Conservation (phyloP, 192 early-diverging fungal species). For the Funneliformis geosporum region DNA sequence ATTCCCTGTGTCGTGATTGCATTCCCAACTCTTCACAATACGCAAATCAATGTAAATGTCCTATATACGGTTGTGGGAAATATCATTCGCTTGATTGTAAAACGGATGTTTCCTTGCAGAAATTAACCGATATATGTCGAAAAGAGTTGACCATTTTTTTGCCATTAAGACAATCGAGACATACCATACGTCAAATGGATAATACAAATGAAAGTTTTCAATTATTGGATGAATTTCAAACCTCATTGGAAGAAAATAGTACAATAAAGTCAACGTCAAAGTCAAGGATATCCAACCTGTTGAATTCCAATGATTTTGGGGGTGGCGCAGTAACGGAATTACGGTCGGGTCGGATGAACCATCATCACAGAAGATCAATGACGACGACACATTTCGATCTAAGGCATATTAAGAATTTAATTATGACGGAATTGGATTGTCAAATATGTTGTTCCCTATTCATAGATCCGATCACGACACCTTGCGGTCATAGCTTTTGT, state of each 20-base stretch:
- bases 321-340: too few species aligned
- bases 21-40: not conserved
- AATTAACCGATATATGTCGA: conserved; percentile 19
- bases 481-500: conserved; percentile 73
- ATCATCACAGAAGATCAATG: too few species aligned
- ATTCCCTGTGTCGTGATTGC: conserved; percentile 20
- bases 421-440: conserved; percentile 60
- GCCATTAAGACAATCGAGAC: not conserved
- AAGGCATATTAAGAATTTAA: not conserved
- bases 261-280: too few species aligned
- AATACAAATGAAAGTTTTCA: too few species aligned
- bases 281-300: not conserved
- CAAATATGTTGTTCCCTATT: conserved; percentile 57
- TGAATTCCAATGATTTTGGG: not conserved
- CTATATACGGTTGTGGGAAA: not conserved
- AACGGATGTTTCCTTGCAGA: not conserved
- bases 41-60: conserved; percentile 7
- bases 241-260: too few species aligned
- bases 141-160: not conserved
- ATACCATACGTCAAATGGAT: too few species aligned
- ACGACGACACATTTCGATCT: too few species aligned
- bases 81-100: not conserved
- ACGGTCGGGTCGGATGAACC: too few species aligned
- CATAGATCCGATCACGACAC: conserved; percentile 59
- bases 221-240: too few species aligned